phyloP scores from a whole-genome alignment of 2,329 filamentous ascomycete genomes.

The Monilinia aucupariae region DNA sequence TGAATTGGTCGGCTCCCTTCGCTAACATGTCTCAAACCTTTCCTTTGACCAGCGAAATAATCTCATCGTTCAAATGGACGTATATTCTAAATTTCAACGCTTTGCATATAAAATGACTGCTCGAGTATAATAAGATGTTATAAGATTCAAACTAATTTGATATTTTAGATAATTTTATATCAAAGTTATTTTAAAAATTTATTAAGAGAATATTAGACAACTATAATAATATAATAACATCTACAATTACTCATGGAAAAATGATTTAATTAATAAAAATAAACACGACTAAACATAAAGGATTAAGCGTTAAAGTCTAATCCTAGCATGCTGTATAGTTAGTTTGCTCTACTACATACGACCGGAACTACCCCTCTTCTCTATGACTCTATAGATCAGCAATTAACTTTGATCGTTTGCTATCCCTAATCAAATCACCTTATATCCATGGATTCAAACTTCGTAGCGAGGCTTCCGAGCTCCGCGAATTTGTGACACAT shows the following conservation, averaged over 20 bases:
- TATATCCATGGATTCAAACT: constrained; percentile 1
- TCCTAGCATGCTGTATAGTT: background rate
- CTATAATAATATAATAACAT: too few species aligned
- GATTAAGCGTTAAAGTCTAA: background rate
- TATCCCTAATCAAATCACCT: background rate
- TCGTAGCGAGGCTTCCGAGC: constrained; percentile 2
- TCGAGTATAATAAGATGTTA: too few species aligned
- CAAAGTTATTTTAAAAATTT: too few species aligned
- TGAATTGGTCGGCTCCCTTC: background rate
- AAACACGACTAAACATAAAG: too few species aligned
- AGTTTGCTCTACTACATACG: constrained; percentile 11
- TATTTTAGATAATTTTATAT: too few species aligned
- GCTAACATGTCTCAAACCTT: background rate
- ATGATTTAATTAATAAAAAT: too few species aligned
- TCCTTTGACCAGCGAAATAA: background rate
- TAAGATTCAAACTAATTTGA: too few species aligned
- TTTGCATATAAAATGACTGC: too few species aligned
- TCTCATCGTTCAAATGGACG: background rate
- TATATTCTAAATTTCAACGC: too few species aligned
- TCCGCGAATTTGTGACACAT: constrained; percentile 2
- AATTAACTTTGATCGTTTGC: constrained; percentile 5
- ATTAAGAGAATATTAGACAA: too few species aligned
- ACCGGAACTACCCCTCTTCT: constrained; percentile 5
- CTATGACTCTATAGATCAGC: background rate
- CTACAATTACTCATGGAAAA: too few species aligned